phyloP scores from a whole-genome alignment of 768 basidiomycete species.

The Suillus brevipes region DNA sequence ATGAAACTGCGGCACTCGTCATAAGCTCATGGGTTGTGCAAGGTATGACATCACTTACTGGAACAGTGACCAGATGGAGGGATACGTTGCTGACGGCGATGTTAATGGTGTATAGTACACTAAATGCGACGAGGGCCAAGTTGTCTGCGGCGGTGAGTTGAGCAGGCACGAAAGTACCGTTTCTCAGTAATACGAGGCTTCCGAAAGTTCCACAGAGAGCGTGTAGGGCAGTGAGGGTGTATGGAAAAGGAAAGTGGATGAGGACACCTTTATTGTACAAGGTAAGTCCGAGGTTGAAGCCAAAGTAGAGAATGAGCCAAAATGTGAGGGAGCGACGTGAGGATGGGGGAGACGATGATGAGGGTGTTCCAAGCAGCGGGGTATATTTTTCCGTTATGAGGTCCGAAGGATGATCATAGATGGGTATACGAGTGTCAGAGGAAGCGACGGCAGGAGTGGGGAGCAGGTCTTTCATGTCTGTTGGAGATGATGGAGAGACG shows the following conservation, averaged over 20 bases:
- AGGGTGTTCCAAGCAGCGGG: not conserved
- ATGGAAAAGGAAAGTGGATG: slow-evolving; percentile 92
- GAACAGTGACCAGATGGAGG: slow-evolving; percentile 84
- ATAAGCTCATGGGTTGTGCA: not conserved
- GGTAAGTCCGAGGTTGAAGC: slow-evolving; percentile 88
- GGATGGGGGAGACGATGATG: not conserved
- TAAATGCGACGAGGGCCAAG: slow-evolving; percentile 74
- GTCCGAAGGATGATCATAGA: not conserved
- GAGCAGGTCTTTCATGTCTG: not conserved
- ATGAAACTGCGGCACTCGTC: slow-evolving; percentile 69
- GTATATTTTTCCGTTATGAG: not conserved
- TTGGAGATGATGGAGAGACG: not conserved
- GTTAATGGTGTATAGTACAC: slow-evolving; percentile 88
- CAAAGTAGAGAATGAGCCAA: slow-evolving; percentile 85
- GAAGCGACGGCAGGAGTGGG: slow-evolving; percentile 13
- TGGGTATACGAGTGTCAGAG: slow-evolving; percentile 9
- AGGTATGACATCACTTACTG: slow-evolving; percentile 53
- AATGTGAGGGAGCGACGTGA: slow-evolving; percentile 36
- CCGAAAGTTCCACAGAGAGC: slow-evolving; percentile 85
- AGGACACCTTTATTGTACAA: slow-evolving; percentile 95
- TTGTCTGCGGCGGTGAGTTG: slow-evolving; percentile 52
- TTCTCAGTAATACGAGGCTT: slow-evolving; percentile 61
- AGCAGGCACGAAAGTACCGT: slow-evolving; percentile 59
- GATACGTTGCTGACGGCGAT: slow-evolving; percentile 94
- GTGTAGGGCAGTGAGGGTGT: slow-evolving; percentile 91